A percentile compares a stretch with the other conserved stretches of the same genome.
Evolutionary conservation across 2,329 filamentous ascomycete species (phyloP).

Genomic region (Stagonosporopsis rhizophila): DNA sequence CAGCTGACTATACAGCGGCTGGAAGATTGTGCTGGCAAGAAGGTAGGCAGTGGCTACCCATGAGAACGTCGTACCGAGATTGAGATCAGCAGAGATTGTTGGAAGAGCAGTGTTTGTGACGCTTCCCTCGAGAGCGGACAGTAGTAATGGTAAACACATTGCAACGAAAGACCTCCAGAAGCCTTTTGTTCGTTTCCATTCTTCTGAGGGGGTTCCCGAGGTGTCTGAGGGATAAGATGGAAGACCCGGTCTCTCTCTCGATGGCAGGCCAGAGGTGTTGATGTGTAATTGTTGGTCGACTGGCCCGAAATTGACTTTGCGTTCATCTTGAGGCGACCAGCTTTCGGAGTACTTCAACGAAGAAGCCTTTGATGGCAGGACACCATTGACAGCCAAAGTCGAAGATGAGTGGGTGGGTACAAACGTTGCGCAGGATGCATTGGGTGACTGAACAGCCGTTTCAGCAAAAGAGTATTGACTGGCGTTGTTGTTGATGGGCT

Average conservation of each 20-base stretch:
- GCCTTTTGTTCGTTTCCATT: slow-evolving; percentile 22
- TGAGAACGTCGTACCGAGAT: slow-evolving; percentile 34
- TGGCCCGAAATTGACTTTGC: background rate
- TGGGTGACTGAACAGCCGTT: slow-evolving; percentile 11
- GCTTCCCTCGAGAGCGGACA: slow-evolving; percentile 49
- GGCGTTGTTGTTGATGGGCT: background rate
- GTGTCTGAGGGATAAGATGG: background rate
- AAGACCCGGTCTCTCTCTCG: background rate
- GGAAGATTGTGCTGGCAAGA: slow-evolving; percentile 51
- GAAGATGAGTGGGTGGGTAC: slow-evolving; percentile 3
- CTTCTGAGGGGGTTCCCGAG: slow-evolving; percentile 8
- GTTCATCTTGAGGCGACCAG: background rate
- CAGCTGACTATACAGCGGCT: slow-evolving; percentile 60
- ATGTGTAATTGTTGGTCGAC: background rate
- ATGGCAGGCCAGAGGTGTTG: background rate
- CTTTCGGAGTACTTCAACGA: background rate
- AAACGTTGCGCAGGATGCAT: slow-evolving; percentile 10
- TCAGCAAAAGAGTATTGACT: slow-evolving; percentile 17
- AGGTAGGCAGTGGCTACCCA: slow-evolving; percentile 41
- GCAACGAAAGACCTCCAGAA: slow-evolving; percentile 43
- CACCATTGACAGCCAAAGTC: slow-evolving; percentile 6
- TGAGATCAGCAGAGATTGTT: slow-evolving; percentile 43
- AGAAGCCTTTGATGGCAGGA: slow-evolving; percentile 8
- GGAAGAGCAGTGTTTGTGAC: slow-evolving; percentile 53
- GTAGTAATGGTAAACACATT: slow-evolving; percentile 40